These are phyloP conservation scores for Aplosporella prunicola DNA, from an alignment of 2,329 filamentous ascomycete species.

Conservation along the genomic window DNA sequence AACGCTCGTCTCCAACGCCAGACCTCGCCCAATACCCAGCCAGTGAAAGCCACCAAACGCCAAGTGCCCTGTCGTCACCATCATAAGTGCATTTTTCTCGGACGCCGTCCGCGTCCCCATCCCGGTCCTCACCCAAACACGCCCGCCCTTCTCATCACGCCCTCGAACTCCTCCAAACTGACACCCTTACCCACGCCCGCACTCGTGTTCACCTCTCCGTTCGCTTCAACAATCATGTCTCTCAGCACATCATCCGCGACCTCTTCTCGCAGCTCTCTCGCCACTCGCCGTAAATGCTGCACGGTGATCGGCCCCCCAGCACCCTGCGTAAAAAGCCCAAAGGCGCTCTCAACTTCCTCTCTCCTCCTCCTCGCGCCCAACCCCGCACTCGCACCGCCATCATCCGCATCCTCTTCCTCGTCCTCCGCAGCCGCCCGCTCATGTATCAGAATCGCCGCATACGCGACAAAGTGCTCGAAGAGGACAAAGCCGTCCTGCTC, in stretches of 20 bases:
- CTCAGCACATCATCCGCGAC: slow-evolving; percentile 72
- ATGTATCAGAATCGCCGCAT: slow-evolving; percentile 79
- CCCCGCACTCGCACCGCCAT: slow-evolving; percentile 38
- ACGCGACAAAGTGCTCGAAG: slow-evolving; percentile 75
- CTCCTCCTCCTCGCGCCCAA: slow-evolving; percentile 29
- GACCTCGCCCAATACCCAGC: no score
- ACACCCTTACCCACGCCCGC: slow-evolving; percentile 58
- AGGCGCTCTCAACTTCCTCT: slow-evolving; percentile 73
- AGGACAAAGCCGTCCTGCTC: slow-evolving; percentile 66
- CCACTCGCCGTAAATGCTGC: slow-evolving; percentile 66
- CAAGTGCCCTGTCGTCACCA: no score
- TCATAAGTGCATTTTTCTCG: no score
- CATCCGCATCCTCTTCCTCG: slow-evolving; percentile 22
- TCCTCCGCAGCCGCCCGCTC: slow-evolving; percentile 1
- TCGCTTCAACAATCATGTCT: slow-evolving; percentile 95
- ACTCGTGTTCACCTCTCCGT: slow-evolving; percentile 40
- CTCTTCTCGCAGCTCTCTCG: slow-evolving; percentile 72
- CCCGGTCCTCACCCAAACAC: slow-evolving; percentile 56
- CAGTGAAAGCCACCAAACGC: no score
- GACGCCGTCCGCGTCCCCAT: background rate
- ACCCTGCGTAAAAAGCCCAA: slow-evolving; percentile 62
- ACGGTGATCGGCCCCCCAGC: slow-evolving; percentile 60
- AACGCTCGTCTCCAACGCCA: no score
- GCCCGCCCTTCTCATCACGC: slow-evolving; percentile 75
- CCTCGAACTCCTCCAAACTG: slow-evolving; percentile 69